A percentile compares a stretch with the other conserved stretches of the same genome.
Conservation (phyloP, 768 basidiomycete species). For the Trametes punicea region DNA sequence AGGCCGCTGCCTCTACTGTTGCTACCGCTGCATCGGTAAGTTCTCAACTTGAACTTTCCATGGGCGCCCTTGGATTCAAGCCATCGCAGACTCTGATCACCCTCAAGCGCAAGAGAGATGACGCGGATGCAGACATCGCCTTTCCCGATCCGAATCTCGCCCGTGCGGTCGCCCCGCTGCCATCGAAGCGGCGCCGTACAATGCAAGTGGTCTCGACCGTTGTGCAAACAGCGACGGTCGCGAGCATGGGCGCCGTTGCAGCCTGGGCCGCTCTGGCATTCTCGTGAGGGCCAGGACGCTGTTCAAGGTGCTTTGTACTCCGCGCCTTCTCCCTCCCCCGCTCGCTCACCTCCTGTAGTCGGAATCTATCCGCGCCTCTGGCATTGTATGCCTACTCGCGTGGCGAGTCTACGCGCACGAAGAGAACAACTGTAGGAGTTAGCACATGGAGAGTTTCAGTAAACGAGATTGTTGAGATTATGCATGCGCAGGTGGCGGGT, state of each 20-base stretch:
- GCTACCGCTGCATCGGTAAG: slow-evolving; percentile 10
- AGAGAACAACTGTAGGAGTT: too few species aligned
- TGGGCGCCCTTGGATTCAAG: background rate
- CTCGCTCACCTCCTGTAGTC: too few species aligned
- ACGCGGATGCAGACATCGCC: slow-evolving; percentile 15
- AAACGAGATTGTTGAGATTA: too few species aligned
- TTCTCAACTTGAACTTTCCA: slow-evolving; percentile 10
- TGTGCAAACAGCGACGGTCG: slow-evolving; percentile 58
- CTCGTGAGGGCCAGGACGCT: slow-evolving; percentile 32
- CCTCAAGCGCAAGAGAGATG: slow-evolving; percentile 62
- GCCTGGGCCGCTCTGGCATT: slow-evolving; percentile 76
- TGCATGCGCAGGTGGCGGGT: too few species aligned
- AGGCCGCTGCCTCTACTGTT: slow-evolving; percentile 4
- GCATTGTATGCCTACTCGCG: too few species aligned
- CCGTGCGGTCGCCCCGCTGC: slow-evolving; percentile 14
- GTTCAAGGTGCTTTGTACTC: too few species aligned
- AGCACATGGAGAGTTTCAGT: too few species aligned
- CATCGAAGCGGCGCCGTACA: slow-evolving; percentile 35
- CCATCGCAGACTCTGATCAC: slow-evolving; percentile 30
- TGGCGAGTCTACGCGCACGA: too few species aligned
- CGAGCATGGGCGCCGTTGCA: slow-evolving; percentile 64
- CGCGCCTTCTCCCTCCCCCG: too few species aligned
- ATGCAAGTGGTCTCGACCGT: slow-evolving; percentile 42
- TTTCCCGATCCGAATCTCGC: background rate
- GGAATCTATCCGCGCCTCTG: too few species aligned